Percentiles rank a stretch among this genome's conserved stretches.
Evolutionary conservation across 768 basidiomycete species (phyloP).

Genomic region (Kwoniella sp.): DNA sequence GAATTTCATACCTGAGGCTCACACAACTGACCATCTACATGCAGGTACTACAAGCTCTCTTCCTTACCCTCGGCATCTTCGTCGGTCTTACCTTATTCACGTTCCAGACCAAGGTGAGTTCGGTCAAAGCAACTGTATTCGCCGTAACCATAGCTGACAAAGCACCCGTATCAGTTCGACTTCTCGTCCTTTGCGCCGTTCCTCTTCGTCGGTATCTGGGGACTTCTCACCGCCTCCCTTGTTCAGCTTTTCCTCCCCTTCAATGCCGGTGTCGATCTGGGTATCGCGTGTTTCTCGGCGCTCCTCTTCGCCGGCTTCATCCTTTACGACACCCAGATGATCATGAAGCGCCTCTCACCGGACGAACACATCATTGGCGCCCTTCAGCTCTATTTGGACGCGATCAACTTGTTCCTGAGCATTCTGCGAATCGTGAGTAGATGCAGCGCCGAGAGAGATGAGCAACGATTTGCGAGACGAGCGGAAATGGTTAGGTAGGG

Average conservation of each 20-base stretch:
- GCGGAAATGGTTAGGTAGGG: background rate
- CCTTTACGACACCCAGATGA: conserved; percentile 68
- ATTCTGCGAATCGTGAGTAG: conserved; percentile 55
- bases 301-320: conserved; percentile 87
- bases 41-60: conserved; percentile 82
- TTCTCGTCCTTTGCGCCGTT: conserved; percentile 90
- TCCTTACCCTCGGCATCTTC: conserved; percentile 92
- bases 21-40: background rate
- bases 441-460: too few species aligned
- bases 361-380: conserved; percentile 92
- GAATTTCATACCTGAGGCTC: too few species aligned
- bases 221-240: conserved; percentile 76
- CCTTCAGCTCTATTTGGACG: conserved; percentile 93
- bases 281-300: conserved; percentile 75
- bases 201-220: conserved; percentile 81
- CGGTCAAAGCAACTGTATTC: conserved; percentile 2
- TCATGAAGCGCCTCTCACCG: conserved; percentile 83
- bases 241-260: conserved; percentile 88
- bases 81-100: conserved; percentile 92
- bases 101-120: conserved; percentile 79
- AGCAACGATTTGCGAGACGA: too few species aligned
- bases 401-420: conserved; percentile 59
- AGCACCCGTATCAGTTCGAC: conserved; percentile 67
- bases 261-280: conserved; percentile 74
- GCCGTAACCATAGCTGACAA: conserved; percentile 11